Evolutionary conservation across 331 rosid species (phyloP).

Genomic region (Arachis monticola): DNA sequence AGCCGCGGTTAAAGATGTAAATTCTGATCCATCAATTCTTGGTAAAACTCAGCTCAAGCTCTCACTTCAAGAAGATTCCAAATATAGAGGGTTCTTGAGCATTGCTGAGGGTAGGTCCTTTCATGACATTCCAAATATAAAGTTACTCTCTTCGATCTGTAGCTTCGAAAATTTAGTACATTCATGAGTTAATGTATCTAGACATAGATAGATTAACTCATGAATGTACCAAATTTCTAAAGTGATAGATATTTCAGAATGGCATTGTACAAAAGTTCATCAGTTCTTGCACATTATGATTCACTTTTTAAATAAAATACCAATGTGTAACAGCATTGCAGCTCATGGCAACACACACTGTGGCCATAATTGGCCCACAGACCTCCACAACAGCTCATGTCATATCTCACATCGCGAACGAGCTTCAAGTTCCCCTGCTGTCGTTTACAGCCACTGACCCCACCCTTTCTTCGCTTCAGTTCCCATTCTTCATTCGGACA

Average conservation of each 20-base stretch:
- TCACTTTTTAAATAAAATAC: slow-evolving; percentile 31
- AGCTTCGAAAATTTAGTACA: too few relatives aligned
- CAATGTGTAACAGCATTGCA: slow-evolving; percentile 66
- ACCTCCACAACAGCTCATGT: slow-evolving; percentile 87
- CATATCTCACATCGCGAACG: slow-evolving; percentile 89
- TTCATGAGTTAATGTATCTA: too few relatives aligned
- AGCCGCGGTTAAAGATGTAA: slow-evolving; percentile 70
- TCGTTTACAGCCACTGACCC: slow-evolving; percentile 90
- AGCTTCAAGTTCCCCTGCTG: slow-evolving; percentile 84
- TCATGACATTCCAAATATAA: background rate
- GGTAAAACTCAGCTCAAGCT: slow-evolving; percentile 51
- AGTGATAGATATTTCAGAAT: background rate
- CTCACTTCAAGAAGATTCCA: slow-evolving; percentile 62
- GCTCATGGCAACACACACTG: slow-evolving; percentile 81
- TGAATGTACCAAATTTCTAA: too few relatives aligned
- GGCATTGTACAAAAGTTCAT: slow-evolving; percentile 19
- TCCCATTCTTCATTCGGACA: slow-evolving; percentile 84
- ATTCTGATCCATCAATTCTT: slow-evolving; percentile 70
- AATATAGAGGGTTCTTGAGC: slow-evolving; percentile 76
- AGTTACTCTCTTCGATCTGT: background rate
- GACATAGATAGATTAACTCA: too few relatives aligned
- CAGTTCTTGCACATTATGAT: slow-evolving; percentile 23
- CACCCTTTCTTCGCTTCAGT: slow-evolving; percentile 87
- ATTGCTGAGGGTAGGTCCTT: slow-evolving; percentile 73
- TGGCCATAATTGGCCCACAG: slow-evolving; percentile 98